Evolutionary conservation across 2,329 filamentous ascomycete species (phyloP).

Genomic region (Chaetomiaceae sp.): DNA sequence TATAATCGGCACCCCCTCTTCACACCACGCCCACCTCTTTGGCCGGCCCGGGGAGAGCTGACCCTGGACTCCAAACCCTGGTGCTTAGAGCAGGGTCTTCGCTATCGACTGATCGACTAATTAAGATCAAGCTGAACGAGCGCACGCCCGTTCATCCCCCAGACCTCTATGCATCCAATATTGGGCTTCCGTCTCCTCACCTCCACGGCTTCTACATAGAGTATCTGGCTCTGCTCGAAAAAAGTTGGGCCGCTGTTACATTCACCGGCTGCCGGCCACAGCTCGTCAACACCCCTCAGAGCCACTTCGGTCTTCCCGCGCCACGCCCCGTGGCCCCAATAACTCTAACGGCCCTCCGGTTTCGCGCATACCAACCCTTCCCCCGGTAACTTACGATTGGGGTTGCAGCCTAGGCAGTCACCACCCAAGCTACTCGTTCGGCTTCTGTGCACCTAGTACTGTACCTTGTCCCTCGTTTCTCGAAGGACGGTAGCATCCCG

Average conservation of each 20-base stretch:
- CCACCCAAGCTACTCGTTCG: slow-evolving; percentile 8
- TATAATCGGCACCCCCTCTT: slow-evolving; percentile 13
- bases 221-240: slow-evolving; percentile 6
- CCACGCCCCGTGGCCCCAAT: slow-evolving; percentile 8
- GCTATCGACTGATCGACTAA: slow-evolving; percentile 25
- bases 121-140: slow-evolving; percentile 21
- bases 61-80: slow-evolving; percentile 21
- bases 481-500: slow-evolving; percentile 11
- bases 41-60: slow-evolving; percentile 19
- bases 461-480: not conserved
- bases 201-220: not conserved
- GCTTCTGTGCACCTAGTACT: slow-evolving; percentile 7
- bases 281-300: slow-evolving; percentile 4
- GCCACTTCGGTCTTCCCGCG: slow-evolving; percentile 19
- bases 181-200: slow-evolving; percentile 11
- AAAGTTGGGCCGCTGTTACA: slow-evolving; percentile 15
- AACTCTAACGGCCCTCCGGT: slow-evolving; percentile 9
- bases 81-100: slow-evolving; percentile 18
- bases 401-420: not conserved
- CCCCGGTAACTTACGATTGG: not conserved
- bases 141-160: slow-evolving; percentile 10
- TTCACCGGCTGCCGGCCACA: slow-evolving; percentile 14
- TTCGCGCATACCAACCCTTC: slow-evolving; percentile 4
- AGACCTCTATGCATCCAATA: slow-evolving; percentile 8
- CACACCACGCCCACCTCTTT: slow-evolving; percentile 16